phyloP scores from a whole-genome alignment of 345 rosid genomes.

The Pugionium cornutum region DNA sequence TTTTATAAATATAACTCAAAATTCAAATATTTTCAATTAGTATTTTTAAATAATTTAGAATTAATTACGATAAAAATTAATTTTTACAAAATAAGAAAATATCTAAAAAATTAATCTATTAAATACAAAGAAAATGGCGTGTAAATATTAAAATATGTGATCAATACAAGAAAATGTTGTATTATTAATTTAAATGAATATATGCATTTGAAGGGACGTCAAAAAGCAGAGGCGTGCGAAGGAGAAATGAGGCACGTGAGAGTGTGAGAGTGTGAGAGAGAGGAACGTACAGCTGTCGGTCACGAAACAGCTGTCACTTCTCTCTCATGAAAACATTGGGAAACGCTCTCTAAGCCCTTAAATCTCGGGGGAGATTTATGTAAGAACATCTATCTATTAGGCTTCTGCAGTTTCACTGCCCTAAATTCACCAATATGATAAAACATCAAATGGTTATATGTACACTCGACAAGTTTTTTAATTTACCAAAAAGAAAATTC shows the following conservation, averaged over 20 bases:
- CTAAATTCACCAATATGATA: constrained; percentile 22
- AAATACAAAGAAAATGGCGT: no score
- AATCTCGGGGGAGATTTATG: constrained; percentile 42
- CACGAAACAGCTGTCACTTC: constrained; percentile 25
- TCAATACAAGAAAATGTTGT: no score
- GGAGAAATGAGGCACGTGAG: constrained; percentile 32
- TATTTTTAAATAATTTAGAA: no score
- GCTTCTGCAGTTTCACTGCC: constrained; percentile 47
- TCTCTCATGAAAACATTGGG: constrained; percentile 39
- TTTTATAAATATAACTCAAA: no score
- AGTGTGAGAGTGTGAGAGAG: constrained; percentile 18
- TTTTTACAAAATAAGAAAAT: no score
- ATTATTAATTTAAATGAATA: not conserved
- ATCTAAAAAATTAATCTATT: no score
- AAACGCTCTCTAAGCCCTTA: constrained; percentile 35
- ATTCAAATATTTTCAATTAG: no score
- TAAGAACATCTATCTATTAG: constrained; percentile 39
- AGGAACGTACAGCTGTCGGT: constrained; percentile 34
- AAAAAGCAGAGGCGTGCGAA: constrained; percentile 29
- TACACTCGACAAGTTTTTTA: constrained; percentile 19
- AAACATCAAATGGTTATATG: constrained; percentile 8
- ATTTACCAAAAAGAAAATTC: no score
- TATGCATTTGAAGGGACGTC: constrained; percentile 20
- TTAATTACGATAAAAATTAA: no score
- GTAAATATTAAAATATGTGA: not conserved